Percentiles rank a stretch among this genome's conserved stretches.
phyloP scores from a whole-genome alignment of 2,329 filamentous ascomycete species.

The Cytospora paraplurivora region DNA sequence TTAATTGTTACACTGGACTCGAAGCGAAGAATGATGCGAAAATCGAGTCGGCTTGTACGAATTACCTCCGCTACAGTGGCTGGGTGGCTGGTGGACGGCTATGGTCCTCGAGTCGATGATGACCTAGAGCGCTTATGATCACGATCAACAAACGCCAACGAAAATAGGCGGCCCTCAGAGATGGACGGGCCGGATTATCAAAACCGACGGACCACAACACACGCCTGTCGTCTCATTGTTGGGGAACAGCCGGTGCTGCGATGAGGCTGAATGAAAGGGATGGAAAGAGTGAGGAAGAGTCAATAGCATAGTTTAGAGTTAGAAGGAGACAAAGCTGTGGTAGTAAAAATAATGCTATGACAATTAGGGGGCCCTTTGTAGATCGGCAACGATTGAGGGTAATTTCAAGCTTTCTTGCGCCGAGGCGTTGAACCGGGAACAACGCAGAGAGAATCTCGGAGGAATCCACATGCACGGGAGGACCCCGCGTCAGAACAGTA shows the following conservation, averaged over 20 bases:
- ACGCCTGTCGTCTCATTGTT: slow-evolving; percentile 18
- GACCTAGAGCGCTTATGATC: slow-evolving; percentile 9
- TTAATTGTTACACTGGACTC: slow-evolving; percentile 17
- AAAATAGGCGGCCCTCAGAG: slow-evolving; percentile 24
- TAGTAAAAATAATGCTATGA: neutral
- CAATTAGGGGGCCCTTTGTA: slow-evolving; percentile 9
- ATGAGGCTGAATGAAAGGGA: slow-evolving; percentile 13
- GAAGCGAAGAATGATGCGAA: slow-evolving; percentile 10
- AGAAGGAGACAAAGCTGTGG: neutral
- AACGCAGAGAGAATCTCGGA: neutral
- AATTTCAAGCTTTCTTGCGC: slow-evolving; percentile 14
- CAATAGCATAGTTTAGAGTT: neutral
- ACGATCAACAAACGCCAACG: slow-evolving; percentile 17
- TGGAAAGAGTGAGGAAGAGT: neutral
- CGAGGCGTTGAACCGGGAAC: neutral
- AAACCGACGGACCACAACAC: slow-evolving; percentile 19
- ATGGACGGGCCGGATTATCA: slow-evolving; percentile 7
- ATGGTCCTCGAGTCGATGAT: neutral
- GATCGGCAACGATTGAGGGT: slow-evolving; percentile 8
- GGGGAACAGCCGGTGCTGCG: slow-evolving; percentile 3
- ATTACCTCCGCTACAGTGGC: neutral
- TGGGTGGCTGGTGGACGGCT: neutral
- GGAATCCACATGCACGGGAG: slow-evolving; percentile 10
- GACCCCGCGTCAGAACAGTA: neutral
- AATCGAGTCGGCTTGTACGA: slow-evolving; percentile 1